phyloP scores from a whole-genome alignment of 2,329 filamentous ascomycete species.

The Phaeosphaeriaceae sp. region DNA sequence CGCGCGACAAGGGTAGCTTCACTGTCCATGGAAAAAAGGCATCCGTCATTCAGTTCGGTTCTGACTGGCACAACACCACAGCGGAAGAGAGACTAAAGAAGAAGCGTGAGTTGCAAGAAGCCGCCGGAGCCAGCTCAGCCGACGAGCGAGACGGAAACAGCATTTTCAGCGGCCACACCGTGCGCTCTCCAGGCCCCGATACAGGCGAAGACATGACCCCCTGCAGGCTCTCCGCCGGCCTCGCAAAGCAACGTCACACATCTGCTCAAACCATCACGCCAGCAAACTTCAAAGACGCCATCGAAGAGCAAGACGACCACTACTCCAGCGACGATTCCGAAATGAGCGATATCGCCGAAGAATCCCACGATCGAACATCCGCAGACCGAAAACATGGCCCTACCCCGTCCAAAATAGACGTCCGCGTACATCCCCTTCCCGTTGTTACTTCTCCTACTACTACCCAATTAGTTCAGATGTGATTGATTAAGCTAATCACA shows the following conservation, averaged over 20 bases:
- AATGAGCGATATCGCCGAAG: conserved; percentile 45
- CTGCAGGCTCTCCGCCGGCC: conserved; percentile 31
- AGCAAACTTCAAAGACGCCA: conserved; percentile 32
- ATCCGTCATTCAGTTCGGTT: conserved; percentile 93
- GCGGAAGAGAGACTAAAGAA: conserved; percentile 49
- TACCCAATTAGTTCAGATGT: conserved; percentile 9
- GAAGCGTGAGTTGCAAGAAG: conserved; percentile 46
- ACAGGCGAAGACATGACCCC: conserved; percentile 29
- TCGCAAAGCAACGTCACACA: conserved; percentile 42
- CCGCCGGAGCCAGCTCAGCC: conserved; percentile 29
- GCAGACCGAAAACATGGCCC: conserved; percentile 7
- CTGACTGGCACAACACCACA: conserved; percentile 74
- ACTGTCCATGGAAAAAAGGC: conserved; percentile 98
- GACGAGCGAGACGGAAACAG: conserved; percentile 36
- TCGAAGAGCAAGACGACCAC: conserved; percentile 26
- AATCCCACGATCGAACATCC: conserved; percentile 20
- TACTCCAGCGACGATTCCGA: conserved; percentile 30
- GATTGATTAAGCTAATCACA: neutral
- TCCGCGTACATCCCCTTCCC: neutral
- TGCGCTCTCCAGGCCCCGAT: conserved; percentile 24
- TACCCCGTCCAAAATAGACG: neutral
- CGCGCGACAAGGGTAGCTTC: conserved; percentile 84
- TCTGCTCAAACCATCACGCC: conserved; percentile 46
- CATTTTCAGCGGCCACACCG: conserved; percentile 32
- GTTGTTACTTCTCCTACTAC: conserved; percentile 2